Evolutionary conservation across 2,329 filamentous ascomycete genomes (phyloP).

Genomic region (Pseudophaeomoniella oleicola): DNA sequence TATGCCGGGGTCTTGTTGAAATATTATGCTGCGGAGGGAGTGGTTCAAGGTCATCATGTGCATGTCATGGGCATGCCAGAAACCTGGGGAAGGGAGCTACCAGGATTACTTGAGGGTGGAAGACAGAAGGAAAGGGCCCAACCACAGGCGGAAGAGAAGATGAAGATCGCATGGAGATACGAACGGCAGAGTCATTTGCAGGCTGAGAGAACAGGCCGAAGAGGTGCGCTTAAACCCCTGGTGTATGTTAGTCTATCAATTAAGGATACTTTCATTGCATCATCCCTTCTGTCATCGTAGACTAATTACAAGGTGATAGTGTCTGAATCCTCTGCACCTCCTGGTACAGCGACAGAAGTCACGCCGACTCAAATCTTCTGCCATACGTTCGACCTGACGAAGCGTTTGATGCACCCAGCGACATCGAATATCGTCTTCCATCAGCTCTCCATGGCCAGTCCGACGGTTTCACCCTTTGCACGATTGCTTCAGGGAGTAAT

Average conservation of each 20-base stretch:
- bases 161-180: slow-evolving; percentile 99
- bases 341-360: too few species aligned
- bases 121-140: slow-evolving; percentile 31
- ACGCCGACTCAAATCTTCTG: slow-evolving; percentile 43
- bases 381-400: slow-evolving; percentile 58
- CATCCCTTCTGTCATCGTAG: slow-evolving; percentile 51
- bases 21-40: slow-evolving; percentile 85
- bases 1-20: slow-evolving; percentile 72
- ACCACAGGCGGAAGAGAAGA: slow-evolving; percentile 49
- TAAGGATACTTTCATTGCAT: slow-evolving; percentile 1
- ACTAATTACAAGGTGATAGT: too few species aligned
- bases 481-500: slow-evolving; percentile 47
- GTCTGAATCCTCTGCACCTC: too few species aligned
- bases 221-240: slow-evolving; percentile 39
- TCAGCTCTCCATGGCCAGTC: slow-evolving; percentile 22
- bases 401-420: slow-evolving; percentile 44
- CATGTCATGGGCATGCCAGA: slow-evolving; percentile 72
- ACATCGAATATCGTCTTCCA: slow-evolving; percentile 39
- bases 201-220: slow-evolving; percentile 34
- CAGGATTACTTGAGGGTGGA: slow-evolving; percentile 47
- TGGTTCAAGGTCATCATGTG: slow-evolving; percentile 78
- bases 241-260: slow-evolving; percentile 7
- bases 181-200: slow-evolving; percentile 65
- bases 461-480: slow-evolving; percentile 42
- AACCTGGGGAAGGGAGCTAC: slow-evolving; percentile 69